Base-by-base conservation (phyloP, 805 yeast genomes). In the Hanseniaspora valbyensis region DNA sequence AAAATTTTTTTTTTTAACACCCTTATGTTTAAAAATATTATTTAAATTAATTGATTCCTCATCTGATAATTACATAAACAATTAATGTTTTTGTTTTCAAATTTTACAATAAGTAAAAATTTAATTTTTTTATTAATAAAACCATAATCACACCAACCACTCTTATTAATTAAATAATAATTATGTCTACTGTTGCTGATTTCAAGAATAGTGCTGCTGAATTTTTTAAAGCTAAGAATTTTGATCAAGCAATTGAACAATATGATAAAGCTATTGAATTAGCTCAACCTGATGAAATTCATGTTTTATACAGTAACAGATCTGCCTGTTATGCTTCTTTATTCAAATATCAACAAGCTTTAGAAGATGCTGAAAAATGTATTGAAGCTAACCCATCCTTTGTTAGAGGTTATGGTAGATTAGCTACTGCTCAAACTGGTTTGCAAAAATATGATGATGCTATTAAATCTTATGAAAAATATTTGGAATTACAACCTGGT, bases 331-430 rank as follows among this genome's bases (percentile, higher is more conserved):
- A 81, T 61, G 83, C 96, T 4, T 85, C 96, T 6, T 67, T 80
- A 69, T 78, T 79, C 61, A 69, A 88, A 59, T 92, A 80, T 61
- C 65, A 65, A 21, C 69, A 80, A 53, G 98, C 97, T 3, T 71
- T 87, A 54, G 70, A 72, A 42, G 98, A 92, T 66, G 98, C 97
- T 16, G 68, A 84, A 53, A 77, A 83, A 61, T 83, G 95, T 68
- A 80, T 83, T 49, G 74, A 77, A 59, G 79, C 88, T 67, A 86
- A 84, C 56, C 81, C 88, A 14, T 57, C 81, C 2, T 92, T 97
- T 97, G 88, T 96, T 21, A 92, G 92, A 68, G 98, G 97, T 43
- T 85, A 83, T 72, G 83, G 80, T 61, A 81, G 99, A 67, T 83
- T 83, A 33, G 99, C 86, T 53, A 89, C 96, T 56, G 98, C 98